Conservation (phyloP, 176 grass and related monocot species). For the Oryza glumipatula region DNA sequence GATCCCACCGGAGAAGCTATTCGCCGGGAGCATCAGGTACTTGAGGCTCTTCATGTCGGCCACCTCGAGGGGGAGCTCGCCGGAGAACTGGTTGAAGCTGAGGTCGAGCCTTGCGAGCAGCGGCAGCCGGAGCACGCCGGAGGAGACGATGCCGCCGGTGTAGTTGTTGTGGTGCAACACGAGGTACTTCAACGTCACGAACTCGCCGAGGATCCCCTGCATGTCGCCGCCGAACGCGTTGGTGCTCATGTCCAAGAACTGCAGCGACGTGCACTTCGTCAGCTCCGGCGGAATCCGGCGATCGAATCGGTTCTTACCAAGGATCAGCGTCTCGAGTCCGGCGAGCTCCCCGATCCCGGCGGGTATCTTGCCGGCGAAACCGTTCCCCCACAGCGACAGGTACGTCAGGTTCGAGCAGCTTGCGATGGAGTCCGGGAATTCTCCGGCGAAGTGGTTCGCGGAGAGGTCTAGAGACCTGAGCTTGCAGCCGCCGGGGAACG, state of each 20-base stretch:
- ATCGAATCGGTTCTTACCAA: slow-evolving; percentile 68
- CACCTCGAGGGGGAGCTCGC: slow-evolving; percentile 52
- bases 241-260: slow-evolving; percentile 75
- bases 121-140: slow-evolving; percentile 71
- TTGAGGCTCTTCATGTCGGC: slow-evolving; percentile 68
- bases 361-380: slow-evolving; percentile 56
- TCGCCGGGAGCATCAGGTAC: slow-evolving; percentile 65
- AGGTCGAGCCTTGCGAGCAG: slow-evolving; percentile 68
- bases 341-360: slow-evolving; percentile 61
- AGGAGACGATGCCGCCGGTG: slow-evolving; percentile 63
- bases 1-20: slow-evolving; percentile 65
- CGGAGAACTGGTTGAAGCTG: slow-evolving; percentile 72
- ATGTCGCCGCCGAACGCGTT: slow-evolving; percentile 70
- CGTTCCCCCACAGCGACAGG: slow-evolving; percentile 69
- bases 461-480: slow-evolving; percentile 68
- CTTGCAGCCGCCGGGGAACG: slow-evolving; percentile 57
- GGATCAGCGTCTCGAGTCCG: slow-evolving; percentile 49
- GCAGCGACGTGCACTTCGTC: slow-evolving; percentile 57
- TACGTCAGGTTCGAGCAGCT: slow-evolving; percentile 58
- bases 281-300: slow-evolving; percentile 53
- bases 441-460: slow-evolving; percentile 51
- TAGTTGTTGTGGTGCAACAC: slow-evolving; percentile 75
- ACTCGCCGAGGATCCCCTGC: slow-evolving; percentile 60
- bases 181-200: slow-evolving; percentile 52
- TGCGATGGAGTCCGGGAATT: slow-evolving; percentile 58